phyloP scores from a whole-genome alignment of 805 yeast genomes.

The Yamadazyma sp. region DNA sequence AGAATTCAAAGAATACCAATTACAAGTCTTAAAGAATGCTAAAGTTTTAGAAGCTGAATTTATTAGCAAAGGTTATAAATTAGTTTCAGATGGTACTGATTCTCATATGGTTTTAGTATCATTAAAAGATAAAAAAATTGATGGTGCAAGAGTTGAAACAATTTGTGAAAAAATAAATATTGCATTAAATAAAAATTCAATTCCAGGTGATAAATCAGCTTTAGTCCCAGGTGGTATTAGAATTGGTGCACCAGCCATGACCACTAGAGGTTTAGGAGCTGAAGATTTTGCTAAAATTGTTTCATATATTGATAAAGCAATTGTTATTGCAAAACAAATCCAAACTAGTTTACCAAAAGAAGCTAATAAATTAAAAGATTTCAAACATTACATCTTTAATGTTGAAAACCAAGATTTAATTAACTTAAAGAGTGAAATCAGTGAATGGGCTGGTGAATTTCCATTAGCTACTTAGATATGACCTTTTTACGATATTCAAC shows the following conservation, averaged over 20 bases:
- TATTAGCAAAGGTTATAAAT: constrained; percentile 58
- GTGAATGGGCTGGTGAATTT: constrained; percentile 87
- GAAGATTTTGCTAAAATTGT: constrained; percentile 81
- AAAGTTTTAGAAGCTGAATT: constrained; percentile 70
- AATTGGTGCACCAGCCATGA: constrained; percentile 98
- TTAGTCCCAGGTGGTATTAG: constrained; percentile 94
- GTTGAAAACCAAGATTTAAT: constrained; percentile 66
- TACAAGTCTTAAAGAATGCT: constrained; percentile 79
- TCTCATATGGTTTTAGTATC: constrained; percentile 88
- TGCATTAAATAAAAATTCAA: constrained; percentile 94
- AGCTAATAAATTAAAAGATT: constrained; percentile 94
- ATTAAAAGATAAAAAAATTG: constrained; percentile 74
- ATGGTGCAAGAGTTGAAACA: constrained; percentile 94
- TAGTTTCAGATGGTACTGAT: constrained; percentile 93
- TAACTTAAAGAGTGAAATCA: constrained; percentile 71
- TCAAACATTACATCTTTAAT: constrained; percentile 75
- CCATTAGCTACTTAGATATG: constrained; percentile 46
- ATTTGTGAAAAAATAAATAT: constrained; percentile 86
- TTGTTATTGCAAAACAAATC: constrained; percentile 67
- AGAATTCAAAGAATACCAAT: constrained; percentile 84
- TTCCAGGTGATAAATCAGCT: constrained; percentile 96
- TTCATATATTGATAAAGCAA: constrained; percentile 75
- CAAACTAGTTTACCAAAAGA: constrained; percentile 84
- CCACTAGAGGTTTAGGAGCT: constrained; percentile 85
- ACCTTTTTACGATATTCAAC: neutral